Evolutionary conservation across 176 grass and related monocot genomes (phyloP).

Genomic region (Oropetium thomaeum): DNA sequence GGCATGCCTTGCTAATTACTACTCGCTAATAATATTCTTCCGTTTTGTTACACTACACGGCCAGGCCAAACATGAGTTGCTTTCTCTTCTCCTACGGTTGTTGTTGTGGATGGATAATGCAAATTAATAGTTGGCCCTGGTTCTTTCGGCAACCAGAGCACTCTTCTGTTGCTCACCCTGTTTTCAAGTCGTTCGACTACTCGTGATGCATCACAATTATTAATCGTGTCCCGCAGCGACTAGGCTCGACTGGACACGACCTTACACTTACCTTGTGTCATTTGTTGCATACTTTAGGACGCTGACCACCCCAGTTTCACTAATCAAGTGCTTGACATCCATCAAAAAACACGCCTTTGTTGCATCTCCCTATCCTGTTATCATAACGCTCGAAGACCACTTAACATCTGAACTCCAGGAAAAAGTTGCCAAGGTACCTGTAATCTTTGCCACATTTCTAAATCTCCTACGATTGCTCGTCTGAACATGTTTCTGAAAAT

Average conservation of each 20-base stretch:
- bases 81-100: too few relatives aligned
- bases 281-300: slow-evolving; percentile 45
- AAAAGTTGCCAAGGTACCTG: slow-evolving; percentile 78
- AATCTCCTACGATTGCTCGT: neutral
- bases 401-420: slow-evolving; percentile 79
- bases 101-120: too few relatives aligned
- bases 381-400: slow-evolving; percentile 95
- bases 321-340: slow-evolving; percentile 73
- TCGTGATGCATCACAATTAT: too few relatives aligned
- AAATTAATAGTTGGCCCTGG: too few relatives aligned
- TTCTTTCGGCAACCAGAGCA: too few relatives aligned
- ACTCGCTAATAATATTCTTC: too few relatives aligned
- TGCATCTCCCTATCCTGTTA: slow-evolving; percentile 87
- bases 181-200: too few relatives aligned
- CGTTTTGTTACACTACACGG: too few relatives aligned
- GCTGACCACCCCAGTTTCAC: slow-evolving; percentile 81
- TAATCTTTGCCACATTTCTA: neutral
- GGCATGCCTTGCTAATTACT: neutral
- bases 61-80: too few relatives aligned
- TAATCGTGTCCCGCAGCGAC: too few relatives aligned
- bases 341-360: slow-evolving; percentile 88
- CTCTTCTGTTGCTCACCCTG: too few relatives aligned
- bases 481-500: neutral
- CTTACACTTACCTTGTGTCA: neutral
- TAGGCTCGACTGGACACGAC: too few relatives aligned